These are phyloP conservation scores for Fomitopsis pulvina DNA, from an alignment of 768 basidiomycete species.

Conservation along the genomic window DNA sequence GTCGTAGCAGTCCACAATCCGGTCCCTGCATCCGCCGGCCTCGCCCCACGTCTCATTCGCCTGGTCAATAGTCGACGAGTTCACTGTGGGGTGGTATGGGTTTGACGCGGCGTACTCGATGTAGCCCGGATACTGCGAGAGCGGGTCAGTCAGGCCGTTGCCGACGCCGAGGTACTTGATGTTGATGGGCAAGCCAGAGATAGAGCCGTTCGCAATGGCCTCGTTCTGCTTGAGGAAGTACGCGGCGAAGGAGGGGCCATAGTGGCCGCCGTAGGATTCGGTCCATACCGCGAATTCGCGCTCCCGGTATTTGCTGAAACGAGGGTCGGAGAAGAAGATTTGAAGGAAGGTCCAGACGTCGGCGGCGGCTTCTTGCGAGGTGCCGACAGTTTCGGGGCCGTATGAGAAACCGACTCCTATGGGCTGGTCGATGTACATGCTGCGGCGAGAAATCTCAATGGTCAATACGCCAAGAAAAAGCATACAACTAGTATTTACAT, in stretches of 20 bases:
- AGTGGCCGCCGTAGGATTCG: constrained; percentile 44
- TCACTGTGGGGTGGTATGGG: constrained; percentile 51
- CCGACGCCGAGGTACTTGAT: constrained; percentile 60
- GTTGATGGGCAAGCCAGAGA: constrained; percentile 44
- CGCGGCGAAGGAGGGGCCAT: constrained; percentile 32
- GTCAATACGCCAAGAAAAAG: background rate
- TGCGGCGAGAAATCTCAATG: constrained; percentile 1
- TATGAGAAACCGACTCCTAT: constrained; percentile 59
- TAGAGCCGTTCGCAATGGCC: constrained; percentile 40
- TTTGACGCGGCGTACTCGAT: constrained; percentile 48
- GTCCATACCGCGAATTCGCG: constrained; percentile 56
- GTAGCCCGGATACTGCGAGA: constrained; percentile 54
- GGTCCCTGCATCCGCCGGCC: constrained; percentile 42
- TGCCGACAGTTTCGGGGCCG: constrained; percentile 41
- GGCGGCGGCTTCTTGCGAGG: constrained; percentile 45
- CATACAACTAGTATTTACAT: constrained; percentile 19
- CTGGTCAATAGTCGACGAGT: constrained; percentile 29
- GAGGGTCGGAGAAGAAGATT: constrained; percentile 50
- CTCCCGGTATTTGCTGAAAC: constrained; percentile 40
- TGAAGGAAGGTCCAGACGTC: constrained; percentile 61
- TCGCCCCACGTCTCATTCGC: constrained; percentile 39
- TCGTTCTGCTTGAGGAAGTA: constrained; percentile 55
- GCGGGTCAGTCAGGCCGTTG: constrained; percentile 45
- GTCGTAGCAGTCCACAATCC: constrained; percentile 50
- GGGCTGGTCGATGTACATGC: constrained; percentile 59